Conservation (phyloP, 306 rosid species). For the Vachellia pachyceras region DNA sequence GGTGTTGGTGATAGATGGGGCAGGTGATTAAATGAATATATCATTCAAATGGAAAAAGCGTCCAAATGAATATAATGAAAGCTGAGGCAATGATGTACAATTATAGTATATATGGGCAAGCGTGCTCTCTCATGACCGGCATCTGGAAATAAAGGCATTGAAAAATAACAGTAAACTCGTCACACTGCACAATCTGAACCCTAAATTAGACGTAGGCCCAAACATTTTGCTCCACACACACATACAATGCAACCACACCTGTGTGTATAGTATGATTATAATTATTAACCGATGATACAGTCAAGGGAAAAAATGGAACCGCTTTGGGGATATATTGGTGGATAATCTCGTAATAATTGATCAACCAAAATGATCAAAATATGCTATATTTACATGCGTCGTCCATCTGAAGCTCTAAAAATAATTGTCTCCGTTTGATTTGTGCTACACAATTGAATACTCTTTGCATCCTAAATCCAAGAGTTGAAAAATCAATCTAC, state of each 20-base stretch:
- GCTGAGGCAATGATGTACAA: neutral
- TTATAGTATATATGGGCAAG: neutral
- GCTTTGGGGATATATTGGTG: neutral
- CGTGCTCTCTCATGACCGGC: neutral
- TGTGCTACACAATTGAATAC: too few relatives aligned
- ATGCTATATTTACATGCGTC: neutral
- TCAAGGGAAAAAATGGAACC: neutral
- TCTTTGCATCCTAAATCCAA: too few relatives aligned
- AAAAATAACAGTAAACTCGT: too few relatives aligned
- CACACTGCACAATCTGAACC: neutral
- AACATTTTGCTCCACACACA: too few relatives aligned
- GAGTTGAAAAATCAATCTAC: too few relatives aligned
- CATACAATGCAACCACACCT: too few relatives aligned
- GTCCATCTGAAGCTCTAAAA: neutral
- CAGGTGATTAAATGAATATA: too few relatives aligned
- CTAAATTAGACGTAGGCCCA: neutral
- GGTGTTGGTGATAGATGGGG: too few relatives aligned
- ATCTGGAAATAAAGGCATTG: neutral
- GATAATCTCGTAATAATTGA: neutral
- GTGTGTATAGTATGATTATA: neutral
- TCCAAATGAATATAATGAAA: neutral
- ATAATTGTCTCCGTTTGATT: too few relatives aligned
- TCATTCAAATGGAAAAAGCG: neutral
- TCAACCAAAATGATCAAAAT: too few relatives aligned
- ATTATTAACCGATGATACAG: neutral